Conservation (phyloP, 169 alveolate species). For the Nephromyces sp. region DNA sequence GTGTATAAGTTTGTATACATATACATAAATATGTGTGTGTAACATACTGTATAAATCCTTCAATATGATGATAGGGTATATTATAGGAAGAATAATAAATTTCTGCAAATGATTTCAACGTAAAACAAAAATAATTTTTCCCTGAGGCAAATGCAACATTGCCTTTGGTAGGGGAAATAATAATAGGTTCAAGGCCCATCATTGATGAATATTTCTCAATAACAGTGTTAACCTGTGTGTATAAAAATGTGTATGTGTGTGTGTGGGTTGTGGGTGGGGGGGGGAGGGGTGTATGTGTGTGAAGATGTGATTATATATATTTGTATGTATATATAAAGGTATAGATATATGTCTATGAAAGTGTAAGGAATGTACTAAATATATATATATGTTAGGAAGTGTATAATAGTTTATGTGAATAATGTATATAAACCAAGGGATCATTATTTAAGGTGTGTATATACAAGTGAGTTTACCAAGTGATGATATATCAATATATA, state of each 20-base stretch:
- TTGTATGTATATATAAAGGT: not conserved
- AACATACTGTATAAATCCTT: not conserved
- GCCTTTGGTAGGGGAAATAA: conserved; percentile 78
- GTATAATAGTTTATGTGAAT: no score
- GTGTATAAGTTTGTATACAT: no score
- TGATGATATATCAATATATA: not conserved
- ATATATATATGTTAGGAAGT: no score
- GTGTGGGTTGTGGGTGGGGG: not conserved
- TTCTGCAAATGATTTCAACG: conserved; percentile 83
- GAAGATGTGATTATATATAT: not conserved
- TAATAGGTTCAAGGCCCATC: conserved; percentile 10
- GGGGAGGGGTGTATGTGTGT: not conserved
- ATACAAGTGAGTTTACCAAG: no score
- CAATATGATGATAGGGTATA: not conserved
- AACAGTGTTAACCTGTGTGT: conserved; percentile 20
- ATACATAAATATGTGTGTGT: not conserved
- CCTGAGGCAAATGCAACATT: conserved; percentile 92
- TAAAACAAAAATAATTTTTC: conserved; percentile 79
- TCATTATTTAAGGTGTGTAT: no score
- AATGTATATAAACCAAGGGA: no score
- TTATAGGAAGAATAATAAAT: conserved; percentile 57
- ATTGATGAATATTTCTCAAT: conserved; percentile 16
- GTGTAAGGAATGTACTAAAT: no score
- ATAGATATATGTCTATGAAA: no score
- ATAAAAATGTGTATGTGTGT: not conserved